Evolutionary conservation across 768 basidiomycete species (phyloP), one percentile per base, ranked within the genome.

Genomic region (Trametes cinnabarina): DNA sequence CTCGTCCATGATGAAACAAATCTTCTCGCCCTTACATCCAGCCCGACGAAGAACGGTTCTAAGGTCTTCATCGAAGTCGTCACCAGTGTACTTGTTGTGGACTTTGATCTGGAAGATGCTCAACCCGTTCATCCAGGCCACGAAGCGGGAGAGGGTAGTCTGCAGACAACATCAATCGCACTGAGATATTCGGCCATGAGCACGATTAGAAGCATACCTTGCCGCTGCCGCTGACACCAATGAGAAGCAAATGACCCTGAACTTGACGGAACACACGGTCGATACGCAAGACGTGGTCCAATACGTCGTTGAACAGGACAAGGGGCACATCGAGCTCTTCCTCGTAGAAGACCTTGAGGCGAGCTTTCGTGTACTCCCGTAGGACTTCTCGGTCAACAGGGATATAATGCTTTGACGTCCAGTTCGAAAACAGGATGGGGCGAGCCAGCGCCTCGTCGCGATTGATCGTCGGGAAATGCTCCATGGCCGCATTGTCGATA

Each of bases 1-100:
- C 72, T 99, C 97, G 72, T 99, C 97, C 97, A 99, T 98, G 76
- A 99, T 98, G 80, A 99, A 99, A 71, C 94, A 98, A 47, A 99
- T 89, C 76, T 98, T 98, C 74, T 99, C 97, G 65, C 94, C 94
- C 70, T 98, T 99, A 79, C 94, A 98, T 6, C 97, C 97, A 7
- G 96, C 80, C 34, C 97, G 88, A 42, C 97, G 92, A 35, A 99
- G 85, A 5, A 99, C 97, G 0, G 86, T 92, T 40, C 97, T 87
- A 43, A 99, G 79, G 71, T 99, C 97, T 63, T 99, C 96, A 64
- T 99, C 97, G 66, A 99, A 99, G 72, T 99, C 97, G 15, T 96
- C 95, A 22, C 92, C 95, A 2, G 94, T 97, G 71, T 99, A 99
- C 71, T 94, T 96, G 78, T 98, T 99, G 22, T 96, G 98, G 4